phyloP scores from a whole-genome alignment of 106 monocot species.

The Apostasia shenzhenica region DNA sequence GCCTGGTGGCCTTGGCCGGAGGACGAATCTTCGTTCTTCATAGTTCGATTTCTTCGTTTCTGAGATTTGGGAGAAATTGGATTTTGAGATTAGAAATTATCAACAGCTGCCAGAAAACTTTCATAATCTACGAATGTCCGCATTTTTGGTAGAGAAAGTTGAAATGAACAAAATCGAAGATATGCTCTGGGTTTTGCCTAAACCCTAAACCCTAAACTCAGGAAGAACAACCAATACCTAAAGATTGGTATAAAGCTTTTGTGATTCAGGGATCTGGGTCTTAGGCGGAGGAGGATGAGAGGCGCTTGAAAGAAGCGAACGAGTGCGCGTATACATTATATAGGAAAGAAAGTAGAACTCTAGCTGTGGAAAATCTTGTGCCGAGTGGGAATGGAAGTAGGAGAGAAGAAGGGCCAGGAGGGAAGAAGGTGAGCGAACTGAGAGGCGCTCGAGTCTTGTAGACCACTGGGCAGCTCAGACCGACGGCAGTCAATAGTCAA shows the following conservation, averaged over 20 bases:
- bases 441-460: neutral
- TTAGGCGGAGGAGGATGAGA: neutral
- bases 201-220: no score
- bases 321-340: neutral
- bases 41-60: neutral
- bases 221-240: no score
- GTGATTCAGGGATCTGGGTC: no score
- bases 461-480: no score
- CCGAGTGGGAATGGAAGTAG: neutral
- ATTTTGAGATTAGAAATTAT: neutral
- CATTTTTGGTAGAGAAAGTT: no score
- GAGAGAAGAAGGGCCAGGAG: neutral
- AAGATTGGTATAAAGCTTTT: no score
- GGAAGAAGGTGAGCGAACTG: conserved; percentile 6
- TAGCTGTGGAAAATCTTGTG: neutral
- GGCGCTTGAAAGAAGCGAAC: neutral
- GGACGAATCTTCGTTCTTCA: neutral
- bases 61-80: neutral
- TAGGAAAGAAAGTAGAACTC: neutral
- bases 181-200: no score
- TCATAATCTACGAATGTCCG: no score
- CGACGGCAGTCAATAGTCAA: no score
- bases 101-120: no score
- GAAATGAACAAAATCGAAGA: no score
- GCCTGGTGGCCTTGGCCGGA: neutral